Conservation (phyloP, 2,329 filamentous ascomycete genomes). For the Aspergillus bombycis region DNA sequence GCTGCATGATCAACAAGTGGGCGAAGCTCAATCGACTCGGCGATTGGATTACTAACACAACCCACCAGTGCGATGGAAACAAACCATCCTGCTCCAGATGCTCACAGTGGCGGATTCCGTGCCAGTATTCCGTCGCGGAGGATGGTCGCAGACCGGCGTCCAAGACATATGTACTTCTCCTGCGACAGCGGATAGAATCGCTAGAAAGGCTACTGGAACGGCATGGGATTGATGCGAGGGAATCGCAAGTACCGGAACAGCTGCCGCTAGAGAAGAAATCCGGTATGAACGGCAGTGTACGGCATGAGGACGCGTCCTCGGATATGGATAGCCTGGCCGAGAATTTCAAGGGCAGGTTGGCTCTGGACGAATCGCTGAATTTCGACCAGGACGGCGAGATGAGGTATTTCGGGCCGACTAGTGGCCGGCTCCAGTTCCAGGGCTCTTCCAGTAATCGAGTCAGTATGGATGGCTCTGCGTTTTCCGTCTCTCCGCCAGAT, state of each 20-base stretch:
- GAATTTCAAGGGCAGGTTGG: constrained; percentile 36
- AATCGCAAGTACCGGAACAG: constrained; percentile 14
- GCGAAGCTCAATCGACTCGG: not conserved
- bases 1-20: not conserved
- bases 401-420: constrained; percentile 42
- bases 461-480: not conserved
- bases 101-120: constrained; percentile 31
- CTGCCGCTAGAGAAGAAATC: not conserved
- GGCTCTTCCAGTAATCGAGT: constrained; percentile 14
- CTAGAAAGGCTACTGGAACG: constrained; percentile 34
- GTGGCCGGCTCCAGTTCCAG: constrained; percentile 39
- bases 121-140: constrained; percentile 34
- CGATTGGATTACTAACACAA: not conserved
- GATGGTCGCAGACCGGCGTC: constrained; percentile 40
- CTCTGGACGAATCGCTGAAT: constrained; percentile 40
- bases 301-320: constrained; percentile 9
- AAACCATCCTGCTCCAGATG: constrained; percentile 39
- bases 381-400: constrained; percentile 41
- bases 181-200: constrained; percentile 36
- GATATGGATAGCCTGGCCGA: constrained; percentile 25
- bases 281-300: not conserved
- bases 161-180: constrained; percentile 39
- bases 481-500: not conserved
- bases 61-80: constrained; percentile 35
- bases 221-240: constrained; percentile 35